phyloP scores from a whole-genome alignment of 805 yeast species.

The Isabelozyma rhagii region DNA sequence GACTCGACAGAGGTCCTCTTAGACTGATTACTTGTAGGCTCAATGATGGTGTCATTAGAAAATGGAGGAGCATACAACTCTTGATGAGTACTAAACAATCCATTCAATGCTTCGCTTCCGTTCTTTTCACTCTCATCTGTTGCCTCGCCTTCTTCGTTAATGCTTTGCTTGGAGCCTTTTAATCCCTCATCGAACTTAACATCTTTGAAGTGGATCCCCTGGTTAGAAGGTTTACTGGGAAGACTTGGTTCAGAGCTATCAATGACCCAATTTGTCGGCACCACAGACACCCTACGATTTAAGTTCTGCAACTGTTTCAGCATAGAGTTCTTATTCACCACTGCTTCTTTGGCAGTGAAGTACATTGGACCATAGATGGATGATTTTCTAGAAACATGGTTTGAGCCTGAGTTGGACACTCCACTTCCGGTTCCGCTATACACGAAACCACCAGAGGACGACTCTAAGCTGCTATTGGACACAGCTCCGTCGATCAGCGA shows the following conservation, averaged over 20 bases:
- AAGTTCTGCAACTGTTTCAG: constrained; percentile 9
- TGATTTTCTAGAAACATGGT: constrained; percentile 15
- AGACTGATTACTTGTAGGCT: neutral
- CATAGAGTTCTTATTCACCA: neutral
- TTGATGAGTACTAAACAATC: constrained; percentile 32
- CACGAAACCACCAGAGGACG: neutral
- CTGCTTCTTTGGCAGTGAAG: constrained; percentile 8
- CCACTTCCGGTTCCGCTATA: constrained; percentile 1
- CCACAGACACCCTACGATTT: constrained; percentile 23
- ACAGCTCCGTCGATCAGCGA: neutral
- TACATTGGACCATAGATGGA: constrained; percentile 20
- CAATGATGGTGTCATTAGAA: neutral
- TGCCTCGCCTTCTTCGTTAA: neutral
- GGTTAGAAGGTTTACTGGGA: neutral
- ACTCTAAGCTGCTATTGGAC: neutral
- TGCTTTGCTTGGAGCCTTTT: neutral
- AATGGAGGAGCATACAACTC: constrained; percentile 17
- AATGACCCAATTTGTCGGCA: constrained; percentile 23
- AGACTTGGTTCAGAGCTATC: constrained; percentile 5
- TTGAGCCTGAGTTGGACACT: constrained; percentile 3
- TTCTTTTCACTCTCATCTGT: neutral
- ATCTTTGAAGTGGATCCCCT: constrained; percentile 20
- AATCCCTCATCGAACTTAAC: constrained; percentile 13
- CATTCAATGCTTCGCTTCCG: constrained; percentile 14
- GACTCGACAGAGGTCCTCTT: neutral